phyloP scores from a whole-genome alignment of 495 filamentous ascomycete genomes.

The Penicillium atrosanguineum region DNA sequence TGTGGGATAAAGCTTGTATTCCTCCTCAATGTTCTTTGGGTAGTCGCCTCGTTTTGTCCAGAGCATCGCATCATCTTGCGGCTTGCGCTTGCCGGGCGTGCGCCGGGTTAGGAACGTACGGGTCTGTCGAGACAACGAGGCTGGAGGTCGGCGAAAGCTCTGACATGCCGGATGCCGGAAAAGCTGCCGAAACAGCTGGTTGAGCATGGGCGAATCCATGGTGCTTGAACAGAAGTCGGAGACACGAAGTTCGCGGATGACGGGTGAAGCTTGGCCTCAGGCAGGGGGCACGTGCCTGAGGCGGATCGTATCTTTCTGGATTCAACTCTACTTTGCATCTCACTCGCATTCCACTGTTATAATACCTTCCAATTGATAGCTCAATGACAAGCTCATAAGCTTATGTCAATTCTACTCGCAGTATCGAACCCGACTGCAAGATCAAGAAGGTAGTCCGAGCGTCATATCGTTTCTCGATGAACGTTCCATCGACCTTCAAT shows the following conservation, averaged over 20 bases:
- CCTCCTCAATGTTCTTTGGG: constrained; percentile 70
- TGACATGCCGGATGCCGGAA: constrained; percentile 69
- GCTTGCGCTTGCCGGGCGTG: constrained; percentile 30
- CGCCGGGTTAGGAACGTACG: constrained; percentile 44
- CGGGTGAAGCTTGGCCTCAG: constrained; percentile 17
- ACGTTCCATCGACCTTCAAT: constrained; percentile 2
- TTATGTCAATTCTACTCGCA: not conserved
- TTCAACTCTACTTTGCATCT: not conserved
- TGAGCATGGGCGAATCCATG: constrained; percentile 84
- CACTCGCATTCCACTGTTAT: not conserved
- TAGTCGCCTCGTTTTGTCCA: constrained; percentile 84
- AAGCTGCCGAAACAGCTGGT: constrained; percentile 77
- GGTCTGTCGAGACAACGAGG: constrained; percentile 31
- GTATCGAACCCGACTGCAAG: not conserved
- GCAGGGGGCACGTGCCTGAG: constrained; percentile 22
- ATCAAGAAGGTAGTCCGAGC: constrained; percentile 10
- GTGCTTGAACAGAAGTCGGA: constrained; percentile 7
- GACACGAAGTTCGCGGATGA: constrained; percentile 3
- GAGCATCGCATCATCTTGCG: constrained; percentile 31
- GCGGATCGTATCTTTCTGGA: not conserved
- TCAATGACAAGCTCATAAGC: not conserved
- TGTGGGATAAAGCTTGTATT: constrained; percentile 75
- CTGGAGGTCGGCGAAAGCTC: constrained; percentile 43
- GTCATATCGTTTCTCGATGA: constrained; percentile 4
- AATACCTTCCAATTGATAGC: no score